A percentile compares a stretch with the other conserved stretches of the same genome.
These are phyloP conservation scores for Cladophialophora chaetospira DNA, from an alignment of 2,329 filamentous ascomycete genomes.

Conservation along the genomic window DNA sequence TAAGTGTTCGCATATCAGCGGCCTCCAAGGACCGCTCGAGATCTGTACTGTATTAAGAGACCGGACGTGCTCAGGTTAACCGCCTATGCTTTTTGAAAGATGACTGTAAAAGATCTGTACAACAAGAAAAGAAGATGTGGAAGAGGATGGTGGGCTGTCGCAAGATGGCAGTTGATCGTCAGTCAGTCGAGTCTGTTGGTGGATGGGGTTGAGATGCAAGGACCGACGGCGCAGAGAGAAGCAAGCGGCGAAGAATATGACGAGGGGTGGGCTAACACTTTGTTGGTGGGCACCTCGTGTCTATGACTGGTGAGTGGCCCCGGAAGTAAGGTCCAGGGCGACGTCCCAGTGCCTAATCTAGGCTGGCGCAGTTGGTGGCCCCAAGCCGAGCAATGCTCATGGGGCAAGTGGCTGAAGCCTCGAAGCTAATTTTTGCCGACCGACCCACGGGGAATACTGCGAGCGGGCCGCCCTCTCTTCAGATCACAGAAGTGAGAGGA, in stretches of 20 bases:
- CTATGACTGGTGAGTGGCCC: too few relatives aligned
- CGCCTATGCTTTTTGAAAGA: not conserved
- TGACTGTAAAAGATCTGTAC: conserved; percentile 2
- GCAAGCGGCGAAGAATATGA: conserved; percentile 5
- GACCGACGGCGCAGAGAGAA: not conserved
- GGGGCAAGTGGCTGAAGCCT: conserved; percentile 1
- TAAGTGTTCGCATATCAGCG: conserved; percentile 1
- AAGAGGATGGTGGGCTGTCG: conserved; percentile 2
- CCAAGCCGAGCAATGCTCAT: not conserved
- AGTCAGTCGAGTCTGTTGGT: conserved; percentile 13
- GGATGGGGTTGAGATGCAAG: conserved; percentile 6
- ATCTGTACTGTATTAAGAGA: not conserved
- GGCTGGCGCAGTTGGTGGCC: conserved; percentile 7
- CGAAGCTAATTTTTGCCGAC: conserved; percentile 7
- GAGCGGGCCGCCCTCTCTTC: conserved; percentile 15
- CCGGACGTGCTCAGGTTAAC: not conserved
- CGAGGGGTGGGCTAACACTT: conserved; percentile 3
- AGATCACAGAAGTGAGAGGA: not conserved
- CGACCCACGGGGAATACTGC: conserved; percentile 6
- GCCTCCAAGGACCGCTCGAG: not conserved
- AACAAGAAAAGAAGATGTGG: conserved; percentile 3
- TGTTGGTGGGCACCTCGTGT: not conserved
- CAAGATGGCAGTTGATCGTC: conserved; percentile 12
- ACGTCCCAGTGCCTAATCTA: conserved; percentile 7
- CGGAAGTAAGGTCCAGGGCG: too few relatives aligned